These are phyloP conservation scores for Geotrichum aggregatum DNA, from an alignment of 1,139 yeast species.

Conservation along the genomic window DNA sequence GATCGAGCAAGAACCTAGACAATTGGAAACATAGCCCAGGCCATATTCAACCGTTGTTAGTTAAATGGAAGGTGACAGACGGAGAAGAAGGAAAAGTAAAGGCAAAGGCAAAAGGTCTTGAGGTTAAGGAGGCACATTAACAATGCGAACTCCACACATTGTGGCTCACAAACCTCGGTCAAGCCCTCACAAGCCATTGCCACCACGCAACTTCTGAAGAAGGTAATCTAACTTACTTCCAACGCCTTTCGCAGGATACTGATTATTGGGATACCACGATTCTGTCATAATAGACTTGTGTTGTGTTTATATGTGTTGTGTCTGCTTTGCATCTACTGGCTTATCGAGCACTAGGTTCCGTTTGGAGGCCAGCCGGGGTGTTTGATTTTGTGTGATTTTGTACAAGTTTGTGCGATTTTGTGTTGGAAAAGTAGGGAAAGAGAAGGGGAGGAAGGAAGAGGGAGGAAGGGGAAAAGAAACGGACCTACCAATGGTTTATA, in stretches of 20 bases:
- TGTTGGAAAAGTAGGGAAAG: no score
- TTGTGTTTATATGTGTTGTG: no score
- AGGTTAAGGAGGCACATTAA: no score
- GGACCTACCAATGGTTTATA: no score
- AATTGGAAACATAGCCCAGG: constrained; percentile 3
- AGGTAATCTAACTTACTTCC: background rate
- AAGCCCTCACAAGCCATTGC: background rate
- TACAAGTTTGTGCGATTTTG: no score
- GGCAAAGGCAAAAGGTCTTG: background rate
- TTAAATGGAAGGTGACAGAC: background rate
- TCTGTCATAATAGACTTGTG: background rate
- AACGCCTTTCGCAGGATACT: constrained; percentile 1
- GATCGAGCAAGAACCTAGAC: background rate
- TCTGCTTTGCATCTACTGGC: no score
- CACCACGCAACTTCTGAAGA: background rate
- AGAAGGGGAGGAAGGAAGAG: no score
- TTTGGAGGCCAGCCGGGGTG: no score
- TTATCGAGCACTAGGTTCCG: no score
- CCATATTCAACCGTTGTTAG: background rate
- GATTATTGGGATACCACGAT: background rate
- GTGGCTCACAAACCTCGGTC: constrained; percentile 8
- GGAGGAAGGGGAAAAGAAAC: no score
- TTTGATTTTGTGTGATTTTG: no score
- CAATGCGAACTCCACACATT: background rate
- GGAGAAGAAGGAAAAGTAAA: background rate